Base-by-base conservation (phyloP, 345 rosid genomes). In the Noccaea bulbosa region DNA sequence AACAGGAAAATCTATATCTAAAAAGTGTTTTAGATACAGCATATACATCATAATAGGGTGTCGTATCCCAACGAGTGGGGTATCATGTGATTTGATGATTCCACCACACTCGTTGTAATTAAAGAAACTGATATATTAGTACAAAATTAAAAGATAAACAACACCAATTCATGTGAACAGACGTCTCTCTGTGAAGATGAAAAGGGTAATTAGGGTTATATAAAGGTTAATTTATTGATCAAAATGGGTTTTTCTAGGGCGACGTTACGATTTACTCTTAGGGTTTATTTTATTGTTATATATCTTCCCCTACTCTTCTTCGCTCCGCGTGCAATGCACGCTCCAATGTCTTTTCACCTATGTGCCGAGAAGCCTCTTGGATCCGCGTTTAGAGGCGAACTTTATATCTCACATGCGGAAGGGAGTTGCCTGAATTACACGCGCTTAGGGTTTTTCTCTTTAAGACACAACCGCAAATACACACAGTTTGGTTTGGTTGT, bases 401-500 rank as follows among this genome's bases (percentile, higher is more conserved):
- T 47, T 9, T 65, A 35, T 50, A 50, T 22, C n/a, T 12, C 34
- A 65, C 49, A 22, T 49, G 38, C 65, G 20, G 1, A 9, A 6
- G 8, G 14, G 5, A 22, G 34, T 16, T 57, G 17, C 11, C 27
- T 20, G 17, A 59, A n/a, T 11, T 39, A 7, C 53, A 68, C 72
- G 44, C 72, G 33, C 64, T 74, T 82, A 81, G 87, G 92, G 85
- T 81, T 84, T 82, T 81, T 80, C 65, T 47, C 68, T 61, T 49
- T 38, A 37, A 68, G 52, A 44, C 71, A 22, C 50, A 66, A 44
- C 38, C 33, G 22, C 22, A 20, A 20, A 38, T n/a, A 8, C 45
- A 8, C 45, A 50, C 47, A 12, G 49, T 54, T 71, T 59, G 64
- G 77, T 77, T 83, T 82, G 84, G 77, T 67, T 60, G 81, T 79